phyloP scores from a whole-genome alignment of 345 rosid genomes.

The Pugionium dolabratum region DNA sequence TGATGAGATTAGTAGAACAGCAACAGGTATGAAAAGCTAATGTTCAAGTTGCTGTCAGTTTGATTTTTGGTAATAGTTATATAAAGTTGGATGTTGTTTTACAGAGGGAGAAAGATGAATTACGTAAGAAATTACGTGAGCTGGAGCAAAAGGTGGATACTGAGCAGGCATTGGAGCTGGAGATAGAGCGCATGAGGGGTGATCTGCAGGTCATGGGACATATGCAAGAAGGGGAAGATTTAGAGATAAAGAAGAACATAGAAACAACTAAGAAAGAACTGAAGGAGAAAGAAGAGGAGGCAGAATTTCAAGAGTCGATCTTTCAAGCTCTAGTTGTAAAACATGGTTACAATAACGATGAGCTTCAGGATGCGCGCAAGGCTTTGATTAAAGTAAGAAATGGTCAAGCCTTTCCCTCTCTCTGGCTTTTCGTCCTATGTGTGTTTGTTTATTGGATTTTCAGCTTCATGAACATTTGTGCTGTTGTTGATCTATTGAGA shows the following conservation, averaged over 20 bases:
- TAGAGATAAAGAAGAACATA: conserved; percentile 45
- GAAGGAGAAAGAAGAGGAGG: conserved; percentile 59
- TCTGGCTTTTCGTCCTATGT: not conserved
- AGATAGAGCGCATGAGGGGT: conserved; percentile 71
- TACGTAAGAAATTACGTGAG: conserved; percentile 51
- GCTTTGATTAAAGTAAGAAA: conserved; percentile 37
- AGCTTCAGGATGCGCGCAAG: conserved; percentile 47
- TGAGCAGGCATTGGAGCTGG: conserved; percentile 71
- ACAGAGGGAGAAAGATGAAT: conserved; percentile 66
- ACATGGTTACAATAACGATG: conserved; percentile 36
- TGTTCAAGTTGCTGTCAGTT: not conserved
- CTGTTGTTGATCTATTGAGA: conserved; percentile 9
- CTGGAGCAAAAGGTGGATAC: conserved; percentile 61
- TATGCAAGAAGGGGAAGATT: conserved; percentile 61
- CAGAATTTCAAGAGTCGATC: conserved; percentile 43
- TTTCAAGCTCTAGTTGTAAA: conserved; percentile 42
- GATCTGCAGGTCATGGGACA: conserved; percentile 61
- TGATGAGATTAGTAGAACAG: conserved; percentile 59
- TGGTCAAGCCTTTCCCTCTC: conserved; percentile 5
- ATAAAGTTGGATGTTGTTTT: conserved; percentile 22
- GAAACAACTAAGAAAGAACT: conserved; percentile 45
- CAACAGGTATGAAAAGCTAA: conserved; percentile 56
- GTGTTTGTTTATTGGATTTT: conserved; percentile 2
- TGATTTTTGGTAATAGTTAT: conserved; percentile 11
- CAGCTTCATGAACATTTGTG: not conserved